Percentiles rank a stretch among this genome's conserved stretches.
These are phyloP conservation scores for Aspergillus pseudoglaucus DNA, from an alignment of 2,329 filamentous ascomycete species.

Conservation along the genomic window DNA sequence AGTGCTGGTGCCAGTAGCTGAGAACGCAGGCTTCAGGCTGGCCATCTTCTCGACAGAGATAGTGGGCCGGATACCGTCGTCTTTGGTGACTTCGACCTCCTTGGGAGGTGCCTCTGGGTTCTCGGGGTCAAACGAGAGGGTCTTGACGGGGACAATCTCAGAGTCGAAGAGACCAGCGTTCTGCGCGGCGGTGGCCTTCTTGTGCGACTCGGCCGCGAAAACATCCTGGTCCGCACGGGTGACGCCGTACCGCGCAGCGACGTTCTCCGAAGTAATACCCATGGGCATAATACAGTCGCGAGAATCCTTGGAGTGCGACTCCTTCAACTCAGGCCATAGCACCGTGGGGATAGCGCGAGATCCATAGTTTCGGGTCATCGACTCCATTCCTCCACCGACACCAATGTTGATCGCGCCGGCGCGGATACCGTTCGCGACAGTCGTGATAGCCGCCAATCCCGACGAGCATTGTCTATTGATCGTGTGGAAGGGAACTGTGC, in stretches of 20 bases:
- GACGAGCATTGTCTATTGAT: slow-evolving; percentile 97
- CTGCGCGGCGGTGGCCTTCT: slow-evolving; percentile 79
- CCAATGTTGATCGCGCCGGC: slow-evolving; percentile 78
- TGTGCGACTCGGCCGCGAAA: slow-evolving; percentile 81
- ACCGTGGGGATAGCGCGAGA: slow-evolving; percentile 67
- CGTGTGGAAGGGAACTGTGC: slow-evolving; percentile 72
- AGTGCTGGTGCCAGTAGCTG: slow-evolving; percentile 76
- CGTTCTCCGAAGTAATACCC: slow-evolving; percentile 97
- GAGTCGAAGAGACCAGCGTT: slow-evolving; percentile 87
- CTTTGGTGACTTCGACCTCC: slow-evolving; percentile 70
- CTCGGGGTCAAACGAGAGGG: slow-evolving; percentile 76
- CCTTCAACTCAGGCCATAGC: slow-evolving; percentile 73
- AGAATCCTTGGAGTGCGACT: slow-evolving; percentile 70
- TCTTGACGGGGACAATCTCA: slow-evolving; percentile 84
- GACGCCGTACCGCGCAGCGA: slow-evolving; percentile 83
- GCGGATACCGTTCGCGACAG: slow-evolving; percentile 83
- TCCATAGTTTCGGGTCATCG: slow-evolving; percentile 66
- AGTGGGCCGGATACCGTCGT: slow-evolving; percentile 85
- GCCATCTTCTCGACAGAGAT: slow-evolving; percentile 74
- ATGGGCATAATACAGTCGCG: slow-evolving; percentile 87
- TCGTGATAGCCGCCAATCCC: slow-evolving; percentile 87
- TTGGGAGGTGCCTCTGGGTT: slow-evolving; percentile 73
- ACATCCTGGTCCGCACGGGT: slow-evolving; percentile 72
- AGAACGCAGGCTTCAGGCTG: slow-evolving; percentile 87
- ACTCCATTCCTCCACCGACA: slow-evolving; percentile 80